Base-by-base conservation (phyloP, 2,329 filamentous ascomycete species). In the Fusarium aywerte region DNA sequence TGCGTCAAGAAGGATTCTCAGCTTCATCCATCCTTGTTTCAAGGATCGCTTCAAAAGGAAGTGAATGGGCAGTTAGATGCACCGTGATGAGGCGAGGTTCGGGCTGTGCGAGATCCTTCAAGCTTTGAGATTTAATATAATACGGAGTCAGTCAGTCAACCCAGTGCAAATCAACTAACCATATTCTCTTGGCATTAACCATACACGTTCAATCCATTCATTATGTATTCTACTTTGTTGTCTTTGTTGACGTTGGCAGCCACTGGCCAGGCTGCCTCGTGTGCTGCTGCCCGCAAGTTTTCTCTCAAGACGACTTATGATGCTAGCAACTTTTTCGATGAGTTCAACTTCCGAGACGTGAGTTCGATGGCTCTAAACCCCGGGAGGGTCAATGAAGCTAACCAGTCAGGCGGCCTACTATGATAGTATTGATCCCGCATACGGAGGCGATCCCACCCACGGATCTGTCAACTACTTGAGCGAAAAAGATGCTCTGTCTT, bases 401-500 rank as follows among this genome's bases (percentile, higher is more conserved):
- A 60, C 31, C 9, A 20, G 4, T 1, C 43, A 62, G 59, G 42
- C 42, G 35, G 59, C 49, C 8, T 62, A 62, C 18, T 62, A 43
- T 13, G 6, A 64, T 20, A 56, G 50, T 73, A 78, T 48, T 1
- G 40, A 48, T 29, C 62, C 43, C 53, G 20, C 40, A 10, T 67
- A 67, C 13, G 50, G 43, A 21, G 57, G 69, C 4, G 90, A 92
- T 70, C 88, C 88, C 2, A 92, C 88, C 15, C 75, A 85, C 61
- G 90, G 90, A n/a, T 91, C 85, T 68, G 89, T 92, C 47, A 79
- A 82, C 52, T 93, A 83, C 67, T 71, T 75, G 33, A 76, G 55
- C 70, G 71, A 74, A 47, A 36, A 50, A 5, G 73, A 76, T 5
- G 79, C 80, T 23, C 36, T 72, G 51, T 78, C 29, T 15, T 43